A percentile compares a stretch with the other conserved stretches of the same genome.
These are phyloP conservation scores for Trametes cubensis DNA, from an alignment of 768 basidiomycete species.

Conservation along the genomic window DNA sequence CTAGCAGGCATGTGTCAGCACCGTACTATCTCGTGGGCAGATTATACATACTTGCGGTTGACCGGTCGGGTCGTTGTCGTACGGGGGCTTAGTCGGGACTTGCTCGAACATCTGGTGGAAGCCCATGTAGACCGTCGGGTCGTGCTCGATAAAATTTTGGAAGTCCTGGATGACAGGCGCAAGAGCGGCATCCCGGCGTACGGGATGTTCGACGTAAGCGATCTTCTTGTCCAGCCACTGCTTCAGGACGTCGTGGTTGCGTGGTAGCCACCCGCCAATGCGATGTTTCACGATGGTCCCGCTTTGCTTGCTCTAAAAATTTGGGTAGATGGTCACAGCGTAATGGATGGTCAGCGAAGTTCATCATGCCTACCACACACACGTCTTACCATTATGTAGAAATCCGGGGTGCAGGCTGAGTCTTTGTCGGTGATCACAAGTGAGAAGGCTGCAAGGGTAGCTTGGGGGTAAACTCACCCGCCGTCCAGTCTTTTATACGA, in stretches of 20 bases:
- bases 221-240: constrained; percentile 20
- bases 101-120: constrained; percentile 42
- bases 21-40: background rate
- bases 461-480: too few relatives aligned
- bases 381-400: too few relatives aligned
- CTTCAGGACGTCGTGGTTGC: constrained; percentile 10
- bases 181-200: constrained; percentile 10
- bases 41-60: constrained; percentile 10
- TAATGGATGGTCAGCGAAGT: too few relatives aligned
- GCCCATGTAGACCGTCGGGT: constrained; percentile 39
- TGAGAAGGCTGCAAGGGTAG: too few relatives aligned
- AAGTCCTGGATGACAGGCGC: constrained; percentile 33
- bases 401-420: too few relatives aligned
- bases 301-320: too few relatives aligned
- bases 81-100: constrained; percentile 21
- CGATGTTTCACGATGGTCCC: constrained; percentile 8
- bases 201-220: constrained; percentile 12
- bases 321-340: too few relatives aligned
- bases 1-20: constrained; percentile 18
- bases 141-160: constrained; percentile 22
- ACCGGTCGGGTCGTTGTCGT: constrained; percentile 16
- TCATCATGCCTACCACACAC: too few relatives aligned
- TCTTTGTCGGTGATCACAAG: too few relatives aligned
- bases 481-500: too few relatives aligned
- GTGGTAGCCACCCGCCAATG: constrained; percentile 19